Percentiles rank a stretch among this genome's conserved stretches.
Evolutionary conservation across 2,329 filamentous ascomycete genomes (phyloP).

Genomic region (Alternaria postmessia): DNA sequence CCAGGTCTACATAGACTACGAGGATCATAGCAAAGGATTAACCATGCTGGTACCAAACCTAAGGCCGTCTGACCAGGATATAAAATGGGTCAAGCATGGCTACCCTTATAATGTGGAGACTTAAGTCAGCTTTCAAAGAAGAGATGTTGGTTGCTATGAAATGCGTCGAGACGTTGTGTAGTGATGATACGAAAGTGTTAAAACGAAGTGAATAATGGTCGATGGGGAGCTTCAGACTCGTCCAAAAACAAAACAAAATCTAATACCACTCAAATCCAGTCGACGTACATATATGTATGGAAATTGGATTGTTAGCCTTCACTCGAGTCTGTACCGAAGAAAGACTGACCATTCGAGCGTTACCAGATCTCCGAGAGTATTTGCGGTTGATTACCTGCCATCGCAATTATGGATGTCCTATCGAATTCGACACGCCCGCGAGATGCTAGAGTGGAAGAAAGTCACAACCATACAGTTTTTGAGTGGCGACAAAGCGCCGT

Average conservation of each 20-base stretch:
- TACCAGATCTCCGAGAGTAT: background rate
- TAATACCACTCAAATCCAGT: background rate
- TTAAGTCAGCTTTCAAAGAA: background rate
- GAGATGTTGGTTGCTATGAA: background rate
- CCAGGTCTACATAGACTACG: background rate
- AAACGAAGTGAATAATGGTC: no score
- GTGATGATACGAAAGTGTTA: no score
- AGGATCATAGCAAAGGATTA: background rate
- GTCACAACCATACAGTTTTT: background rate
- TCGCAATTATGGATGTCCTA: background rate
- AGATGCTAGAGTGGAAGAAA: background rate
- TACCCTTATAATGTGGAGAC: background rate
- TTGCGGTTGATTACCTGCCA: background rate
- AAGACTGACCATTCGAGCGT: background rate
- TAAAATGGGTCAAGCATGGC: constrained; percentile 3
- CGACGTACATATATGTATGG: background rate
- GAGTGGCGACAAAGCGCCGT: background rate
- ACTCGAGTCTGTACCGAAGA: background rate
- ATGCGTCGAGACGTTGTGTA: background rate
- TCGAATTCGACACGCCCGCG: background rate
- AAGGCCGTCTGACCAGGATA: constrained; percentile 6
- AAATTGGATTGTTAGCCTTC: background rate
- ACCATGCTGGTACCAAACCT: background rate
- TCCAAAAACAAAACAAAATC: background rate
- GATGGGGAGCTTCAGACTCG: background rate